These are phyloP conservation scores for Acacia concinna DNA, from an alignment of 331 rosid genomes.

Conservation along the genomic window DNA sequence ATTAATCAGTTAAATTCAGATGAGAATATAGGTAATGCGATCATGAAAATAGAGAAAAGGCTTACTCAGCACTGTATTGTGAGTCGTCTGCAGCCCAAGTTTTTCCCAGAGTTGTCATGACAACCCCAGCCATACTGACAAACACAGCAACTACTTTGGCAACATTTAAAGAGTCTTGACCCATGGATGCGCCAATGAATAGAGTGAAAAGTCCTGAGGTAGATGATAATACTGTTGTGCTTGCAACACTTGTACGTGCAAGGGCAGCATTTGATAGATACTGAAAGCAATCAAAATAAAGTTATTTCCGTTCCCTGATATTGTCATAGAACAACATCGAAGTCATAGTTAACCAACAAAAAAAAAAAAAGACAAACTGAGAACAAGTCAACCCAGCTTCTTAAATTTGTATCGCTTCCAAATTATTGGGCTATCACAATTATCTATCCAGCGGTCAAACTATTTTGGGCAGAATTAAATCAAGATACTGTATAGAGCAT, in stretches of 20 bases:
- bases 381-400: background rate
- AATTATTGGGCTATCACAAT: background rate
- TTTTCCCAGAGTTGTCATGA: conserved; percentile 87
- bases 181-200: conserved; percentile 75
- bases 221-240: conserved; percentile 89
- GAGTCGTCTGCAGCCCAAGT: conserved; percentile 90
- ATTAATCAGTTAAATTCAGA: conserved; percentile 4
- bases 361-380: background rate
- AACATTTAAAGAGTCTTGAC: conserved; percentile 77
- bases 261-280: conserved; percentile 92
- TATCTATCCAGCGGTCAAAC: background rate
- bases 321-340: conserved; percentile 16
- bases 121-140: conserved; percentile 93
- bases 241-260: conserved; percentile 94
- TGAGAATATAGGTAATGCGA: background rate
- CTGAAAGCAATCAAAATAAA: conserved; percentile 43
- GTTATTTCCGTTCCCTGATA: background rate
- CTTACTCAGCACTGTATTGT: conserved; percentile 52
- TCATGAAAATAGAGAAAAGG: conserved; percentile 21
- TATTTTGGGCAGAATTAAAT: background rate
- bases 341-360: background rate
- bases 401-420: background rate
- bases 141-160: conserved; percentile 82
- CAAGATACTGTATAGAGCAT: background rate
- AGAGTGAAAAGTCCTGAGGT: conserved; percentile 97